Evolutionary conservation across 768 basidiomycete genomes (phyloP).

Genomic region (Xerocomellus chrysenteron): DNA sequence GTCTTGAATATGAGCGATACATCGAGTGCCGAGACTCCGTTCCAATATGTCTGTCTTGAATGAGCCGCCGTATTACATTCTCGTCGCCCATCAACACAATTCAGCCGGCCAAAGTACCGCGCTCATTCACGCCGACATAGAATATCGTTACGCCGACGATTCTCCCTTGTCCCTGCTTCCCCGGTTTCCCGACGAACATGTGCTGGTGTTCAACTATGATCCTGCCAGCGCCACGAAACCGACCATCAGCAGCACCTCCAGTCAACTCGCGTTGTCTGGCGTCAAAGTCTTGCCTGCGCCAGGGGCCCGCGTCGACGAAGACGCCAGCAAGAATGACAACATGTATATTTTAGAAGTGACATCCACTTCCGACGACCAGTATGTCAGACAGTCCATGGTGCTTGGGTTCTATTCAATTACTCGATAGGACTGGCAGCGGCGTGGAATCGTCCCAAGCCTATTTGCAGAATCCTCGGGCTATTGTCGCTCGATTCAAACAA

Average conservation of each 20-base stretch:
- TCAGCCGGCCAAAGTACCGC: constrained; percentile 37
- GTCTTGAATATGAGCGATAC: constrained; percentile 35
- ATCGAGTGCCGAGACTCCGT: constrained; percentile 6
- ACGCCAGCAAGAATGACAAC: constrained; percentile 50
- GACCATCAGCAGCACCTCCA: constrained; percentile 51
- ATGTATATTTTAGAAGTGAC: constrained; percentile 80
- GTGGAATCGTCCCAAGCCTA: constrained; percentile 30
- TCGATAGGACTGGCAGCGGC: constrained; percentile 5
- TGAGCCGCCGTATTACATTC: constrained; percentile 62
- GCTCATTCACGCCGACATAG: constrained; percentile 64
- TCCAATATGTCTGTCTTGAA: constrained; percentile 9
- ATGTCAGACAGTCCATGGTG: constrained; percentile 4
- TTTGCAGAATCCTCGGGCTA: constrained; percentile 43
- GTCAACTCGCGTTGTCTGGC: constrained; percentile 49
- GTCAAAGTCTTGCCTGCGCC: constrained; percentile 73
- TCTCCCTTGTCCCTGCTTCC: constrained; percentile 65
- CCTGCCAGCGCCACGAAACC: constrained; percentile 40
- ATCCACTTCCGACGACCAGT: constrained; percentile 47
- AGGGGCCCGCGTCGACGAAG: constrained; percentile 59
- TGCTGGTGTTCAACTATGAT: constrained; percentile 72
- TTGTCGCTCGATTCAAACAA: constrained; percentile 65
- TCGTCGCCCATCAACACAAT: constrained; percentile 53
- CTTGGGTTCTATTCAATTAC: not conserved
- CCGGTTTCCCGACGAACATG: constrained; percentile 59
- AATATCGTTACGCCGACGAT: constrained; percentile 84